A percentile compares a stretch with the other conserved stretches of the same genome.
phyloP scores from a whole-genome alignment of 2,329 filamentous ascomycete species.

The Chaetothyriales sp. region DNA sequence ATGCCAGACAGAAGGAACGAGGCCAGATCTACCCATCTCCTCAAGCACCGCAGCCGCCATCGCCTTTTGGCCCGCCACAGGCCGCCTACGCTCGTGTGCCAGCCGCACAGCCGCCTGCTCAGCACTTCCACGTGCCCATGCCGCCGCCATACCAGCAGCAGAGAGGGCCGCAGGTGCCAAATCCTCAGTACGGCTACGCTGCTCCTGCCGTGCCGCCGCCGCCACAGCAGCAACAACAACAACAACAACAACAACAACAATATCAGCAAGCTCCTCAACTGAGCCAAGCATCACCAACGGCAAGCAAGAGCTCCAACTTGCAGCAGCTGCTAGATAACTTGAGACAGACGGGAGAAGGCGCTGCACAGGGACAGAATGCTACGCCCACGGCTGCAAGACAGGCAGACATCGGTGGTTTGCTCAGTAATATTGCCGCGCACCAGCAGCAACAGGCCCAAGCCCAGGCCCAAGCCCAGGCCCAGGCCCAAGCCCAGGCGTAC shows the following conservation, averaged over 20 bases:
- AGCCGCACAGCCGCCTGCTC: slow-evolving; percentile 7
- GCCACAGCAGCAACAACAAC: slow-evolving; percentile 17
- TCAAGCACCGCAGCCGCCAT: slow-evolving; percentile 22
- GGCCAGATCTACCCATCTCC: slow-evolving; percentile 21
- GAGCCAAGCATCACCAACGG: slow-evolving; percentile 4
- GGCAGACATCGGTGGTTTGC: slow-evolving; percentile 29
- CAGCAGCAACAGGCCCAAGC: slow-evolving; percentile 21
- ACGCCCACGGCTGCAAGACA: slow-evolving; percentile 23
- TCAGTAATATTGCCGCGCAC: slow-evolving; percentile 25
- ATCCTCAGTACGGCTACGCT: slow-evolving; percentile 15
- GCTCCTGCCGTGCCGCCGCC: too few relatives aligned
- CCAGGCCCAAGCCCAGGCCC: slow-evolving; percentile 15
- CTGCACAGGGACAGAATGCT: slow-evolving; percentile 14
- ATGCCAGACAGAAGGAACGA: slow-evolving; percentile 45
- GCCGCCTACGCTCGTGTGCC: slow-evolving; percentile 20
- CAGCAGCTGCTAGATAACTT: slow-evolving; percentile 18
- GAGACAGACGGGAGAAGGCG: slow-evolving; percentile 10
- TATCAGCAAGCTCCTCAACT: slow-evolving; percentile 9
- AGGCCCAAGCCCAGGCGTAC: neutral
- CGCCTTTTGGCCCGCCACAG: slow-evolving; percentile 25
- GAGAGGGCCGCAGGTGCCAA: slow-evolving; percentile 22
- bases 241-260: too few relatives aligned
- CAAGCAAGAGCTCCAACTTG: slow-evolving; percentile 12
- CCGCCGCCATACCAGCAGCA: slow-evolving; percentile 19
- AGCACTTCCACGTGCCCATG: slow-evolving; percentile 22